Evolutionary conservation across 345 rosid genomes (phyloP), one percentile per base, ranked within the genome.

Genomic region (Reutealis trisperma): DNA sequence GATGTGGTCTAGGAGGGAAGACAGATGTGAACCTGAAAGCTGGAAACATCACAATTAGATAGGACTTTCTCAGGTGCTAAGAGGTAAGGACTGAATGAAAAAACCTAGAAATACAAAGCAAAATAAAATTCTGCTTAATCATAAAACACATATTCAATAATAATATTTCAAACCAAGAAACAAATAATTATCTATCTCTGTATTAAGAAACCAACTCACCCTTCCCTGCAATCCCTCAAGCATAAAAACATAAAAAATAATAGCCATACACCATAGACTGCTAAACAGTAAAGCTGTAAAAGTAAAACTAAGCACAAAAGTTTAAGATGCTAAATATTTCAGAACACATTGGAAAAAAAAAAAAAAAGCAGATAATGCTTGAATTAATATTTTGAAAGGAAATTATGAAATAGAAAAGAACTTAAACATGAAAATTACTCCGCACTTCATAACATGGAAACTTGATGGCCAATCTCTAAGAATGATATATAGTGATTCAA

Each of bases 1-100:
- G 94, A 80, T 95, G 98, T 74, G 99, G 93, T 75, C 87, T 92
- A 34, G 98, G 98, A 78, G 98, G 99, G 83, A 89, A 93, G 77
- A 93, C 98, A 62, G 96, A 90, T 51, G 97, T 90, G 80, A 64
- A 85, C 89, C 98, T 90, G 85, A 93, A 89, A 79, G 99, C 99
- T 95, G 92, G 44, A 21, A 83, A 42, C 44, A 79, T 64, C 57
- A 83, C 47, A 71, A 76, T 63, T 75, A 71, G 0, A 77, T 54
- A 74, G 42, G n/a, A 58, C 22, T 34, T 75, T 70, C 65, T 76
- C 37, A 66, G 65, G 51, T 15, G 45, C 25, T 41, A 41, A 72
- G 30, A 60, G 22, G 5, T 67, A 42, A 49, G 59, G 58, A 2
- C 16, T 14, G 22, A 7, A 51, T 32, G 21, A 16, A 52, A 37